Base-by-base conservation (phyloP, 768 basidiomycete species). In the Inosperma sp. region DNA sequence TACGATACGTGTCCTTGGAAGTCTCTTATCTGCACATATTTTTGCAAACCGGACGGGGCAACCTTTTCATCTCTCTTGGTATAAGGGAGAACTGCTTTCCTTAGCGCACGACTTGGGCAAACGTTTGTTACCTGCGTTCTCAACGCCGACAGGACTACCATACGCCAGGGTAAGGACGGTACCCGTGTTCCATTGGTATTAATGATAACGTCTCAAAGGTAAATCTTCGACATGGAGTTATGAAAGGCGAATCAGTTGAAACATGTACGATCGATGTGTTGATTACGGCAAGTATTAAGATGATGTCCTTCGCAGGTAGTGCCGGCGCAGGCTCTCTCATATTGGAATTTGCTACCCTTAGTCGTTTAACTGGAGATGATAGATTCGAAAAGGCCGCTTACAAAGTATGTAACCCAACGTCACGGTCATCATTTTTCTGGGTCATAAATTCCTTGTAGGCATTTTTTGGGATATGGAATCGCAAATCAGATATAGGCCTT, bases 321-420 rank as follows among this genome's bases (percentile, higher is more conserved):
- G 92, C 94, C 29, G 95, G 92, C 37, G 94, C 93, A 31, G 93
- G 93, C 12, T 93, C 93, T 23, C 72, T 99, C 48, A 83, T 98
- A 27, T 72, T 99, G 19, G 96, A 99, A 65, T 97, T 98, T 62
- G 90, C 84, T n/a, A 87, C 90, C 13, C 72, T 99, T 21, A 91
- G 89, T 61, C 83, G 94, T 26, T 75, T 99, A 31, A 95, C 93
- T 27, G 88, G 89, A 5, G 93, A 96, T 61, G 79, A 84, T 17
- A 79, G 85, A 14, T 99, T 93, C 62, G 96, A 98, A 69, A 84
- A 83, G 58, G 91, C 80, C 0, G 96, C 95, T 2, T 77, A 86
- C 57, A 86, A 83, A 55, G 74, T 74, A 45, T 27, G 48, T n/a
- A n/a, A n/a, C n/a, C n/a, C n/a, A n/a, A n/a, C n/a, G n/a, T n/a